These are phyloP conservation scores for Arabidopsis arenosa DNA, from an alignment of 345 rosid species.

Conservation along the genomic window DNA sequence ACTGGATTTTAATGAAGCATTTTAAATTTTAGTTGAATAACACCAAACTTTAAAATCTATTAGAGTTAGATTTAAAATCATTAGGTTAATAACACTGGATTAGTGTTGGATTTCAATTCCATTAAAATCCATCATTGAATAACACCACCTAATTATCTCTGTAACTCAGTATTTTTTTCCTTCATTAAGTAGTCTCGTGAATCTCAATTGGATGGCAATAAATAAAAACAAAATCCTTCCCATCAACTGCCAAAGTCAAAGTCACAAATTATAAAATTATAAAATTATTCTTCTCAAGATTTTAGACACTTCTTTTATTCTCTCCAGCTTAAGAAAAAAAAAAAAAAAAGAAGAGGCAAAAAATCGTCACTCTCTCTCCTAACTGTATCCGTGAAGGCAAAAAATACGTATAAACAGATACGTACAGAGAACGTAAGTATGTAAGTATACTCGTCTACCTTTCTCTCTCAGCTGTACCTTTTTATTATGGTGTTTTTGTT, in stretches of 20 bases:
- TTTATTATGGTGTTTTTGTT: conserved; percentile 39
- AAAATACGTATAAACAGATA: conserved; percentile 42
- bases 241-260: conserved; percentile 45
- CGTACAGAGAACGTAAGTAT: conserved; percentile 24
- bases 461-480: conserved; percentile 41
- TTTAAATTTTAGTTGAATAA: no score
- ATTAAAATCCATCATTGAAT: no score
- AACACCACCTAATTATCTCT: conserved; percentile 5
- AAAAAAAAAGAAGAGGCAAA: not conserved
- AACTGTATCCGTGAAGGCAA: conserved; percentile 49
- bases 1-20: no score
- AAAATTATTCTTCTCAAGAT: conserved; percentile 13
- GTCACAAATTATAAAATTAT: conserved; percentile 1
- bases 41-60: no score
- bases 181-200: conserved; percentile 35
- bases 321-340: not conserved
- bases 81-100: no score
- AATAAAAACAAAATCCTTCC: conserved; percentile 42
- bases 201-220: conserved; percentile 45
- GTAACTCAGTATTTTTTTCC: not conserved
- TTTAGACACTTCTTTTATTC: conserved; percentile 42
- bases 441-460: conserved; percentile 41
- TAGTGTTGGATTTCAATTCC: no score
- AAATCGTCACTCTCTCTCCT: conserved; percentile 41
- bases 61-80: no score